phyloP scores from a whole-genome alignment of 805 yeast genomes.

The Spathaspora boniae region DNA sequence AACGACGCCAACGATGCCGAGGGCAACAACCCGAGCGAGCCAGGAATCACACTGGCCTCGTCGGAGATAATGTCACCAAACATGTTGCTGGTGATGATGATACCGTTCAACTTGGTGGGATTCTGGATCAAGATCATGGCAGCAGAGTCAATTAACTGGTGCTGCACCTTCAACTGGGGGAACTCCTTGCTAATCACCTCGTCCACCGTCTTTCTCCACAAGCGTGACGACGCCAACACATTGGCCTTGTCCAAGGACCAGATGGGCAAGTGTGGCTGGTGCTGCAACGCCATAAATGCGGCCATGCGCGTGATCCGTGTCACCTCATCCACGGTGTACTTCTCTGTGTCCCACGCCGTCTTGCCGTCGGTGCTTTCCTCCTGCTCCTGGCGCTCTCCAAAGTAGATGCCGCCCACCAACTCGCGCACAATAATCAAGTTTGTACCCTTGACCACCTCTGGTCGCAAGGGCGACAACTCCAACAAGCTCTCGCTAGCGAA shows the following conservation, averaged over 20 bases:
- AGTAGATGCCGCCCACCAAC: conserved; percentile 96
- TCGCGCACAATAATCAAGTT: conserved; percentile 93
- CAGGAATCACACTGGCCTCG: conserved; percentile 97
- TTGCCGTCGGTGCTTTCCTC: conserved; percentile 61
- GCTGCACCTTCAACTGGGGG: conserved; percentile 83
- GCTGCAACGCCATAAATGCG: conserved; percentile 91
- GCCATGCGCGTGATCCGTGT: conserved; percentile 98
- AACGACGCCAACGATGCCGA: conserved; percentile 96
- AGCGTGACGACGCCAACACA: conserved; percentile 90
- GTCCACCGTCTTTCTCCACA: conserved; percentile 94
- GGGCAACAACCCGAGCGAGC: conserved; percentile 92
- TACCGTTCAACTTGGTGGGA: conserved; percentile 90
- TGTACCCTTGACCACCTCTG: conserved; percentile 84
- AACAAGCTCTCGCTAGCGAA: conserved; percentile 83
- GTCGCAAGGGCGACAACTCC: conserved; percentile 82
- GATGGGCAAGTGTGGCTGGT: conserved; percentile 87
- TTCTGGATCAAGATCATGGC: conserved; percentile 95
- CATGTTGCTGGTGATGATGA: conserved; percentile 91
- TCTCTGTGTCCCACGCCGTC: conserved; percentile 90
- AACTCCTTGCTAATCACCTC: conserved; percentile 82
- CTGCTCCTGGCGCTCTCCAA: conserved; percentile 94
- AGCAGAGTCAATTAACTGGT: conserved; percentile 97
- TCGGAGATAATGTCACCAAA: conserved; percentile 98
- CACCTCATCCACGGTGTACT: conserved; percentile 87
- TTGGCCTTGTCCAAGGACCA: conserved; percentile 98